Conservation (phyloP, 139 green algal species). For the Chlorella sp. region DNA sequence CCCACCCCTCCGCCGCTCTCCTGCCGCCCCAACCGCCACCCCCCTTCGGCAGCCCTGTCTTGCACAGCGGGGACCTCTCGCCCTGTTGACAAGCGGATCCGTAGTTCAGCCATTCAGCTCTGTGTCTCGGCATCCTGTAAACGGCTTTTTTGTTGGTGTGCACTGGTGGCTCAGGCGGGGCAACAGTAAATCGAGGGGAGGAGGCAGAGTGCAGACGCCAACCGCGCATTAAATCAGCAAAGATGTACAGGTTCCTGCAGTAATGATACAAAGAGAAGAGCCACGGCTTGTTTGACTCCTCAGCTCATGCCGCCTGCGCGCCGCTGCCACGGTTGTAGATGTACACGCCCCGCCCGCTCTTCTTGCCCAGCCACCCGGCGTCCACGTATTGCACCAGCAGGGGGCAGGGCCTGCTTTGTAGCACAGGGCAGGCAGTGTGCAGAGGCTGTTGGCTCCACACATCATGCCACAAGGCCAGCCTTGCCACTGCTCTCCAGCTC, state of each 20-base stretch:
- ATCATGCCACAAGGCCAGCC: too few relatives aligned
- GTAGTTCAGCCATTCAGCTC: conserved; percentile 18
- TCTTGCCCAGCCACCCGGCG: conserved; percentile 87
- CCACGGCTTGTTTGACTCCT: too few relatives aligned
- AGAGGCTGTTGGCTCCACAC: too few relatives aligned
- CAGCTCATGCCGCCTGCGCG: too few relatives aligned
- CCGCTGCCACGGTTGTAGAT: conserved; percentile 42
- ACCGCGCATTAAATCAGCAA: too few relatives aligned
- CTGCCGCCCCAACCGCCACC: not conserved
- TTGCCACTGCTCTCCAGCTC: too few relatives aligned
- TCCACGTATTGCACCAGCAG: conserved; percentile 88
- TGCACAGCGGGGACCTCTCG: not conserved
- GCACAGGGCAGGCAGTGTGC: not conserved
- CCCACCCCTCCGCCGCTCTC: not conserved
- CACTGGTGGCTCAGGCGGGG: too few relatives aligned
- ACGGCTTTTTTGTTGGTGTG: conserved; percentile 19
- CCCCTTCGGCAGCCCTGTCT: not conserved
- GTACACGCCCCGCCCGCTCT: conserved; percentile 74
- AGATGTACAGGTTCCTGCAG: not conserved
- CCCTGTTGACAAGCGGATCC: not conserved
- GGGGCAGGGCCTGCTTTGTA: conserved; percentile 34
- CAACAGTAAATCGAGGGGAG: too few relatives aligned
- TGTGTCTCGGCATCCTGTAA: conserved; percentile 16
- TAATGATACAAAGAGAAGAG: not conserved
- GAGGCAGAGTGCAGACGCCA: too few relatives aligned